These are phyloP conservation scores for Arctium minus DNA, from an alignment of 129 eudicot species.

Conservation along the genomic window DNA sequence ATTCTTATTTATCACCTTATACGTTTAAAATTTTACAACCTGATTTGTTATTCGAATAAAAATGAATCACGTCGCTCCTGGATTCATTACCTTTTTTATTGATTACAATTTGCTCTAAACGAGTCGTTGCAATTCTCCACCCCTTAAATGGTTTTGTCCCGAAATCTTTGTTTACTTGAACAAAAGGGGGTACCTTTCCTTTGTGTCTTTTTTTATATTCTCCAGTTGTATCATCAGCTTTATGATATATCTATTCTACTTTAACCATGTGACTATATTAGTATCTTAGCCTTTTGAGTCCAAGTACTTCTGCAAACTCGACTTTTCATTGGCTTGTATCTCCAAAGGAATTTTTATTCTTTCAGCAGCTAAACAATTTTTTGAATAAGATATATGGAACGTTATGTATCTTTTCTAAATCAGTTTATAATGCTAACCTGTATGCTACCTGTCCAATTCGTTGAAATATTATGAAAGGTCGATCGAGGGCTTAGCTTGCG, in stretches of 20 bases:
- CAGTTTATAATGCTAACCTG: not conserved
- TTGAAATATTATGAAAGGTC: not conserved
- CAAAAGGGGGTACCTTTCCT: not conserved
- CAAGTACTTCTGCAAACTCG: too few species aligned
- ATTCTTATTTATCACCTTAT: too few species aligned
- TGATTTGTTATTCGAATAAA: not conserved
- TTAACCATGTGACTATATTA: not conserved
- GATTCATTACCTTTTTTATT: not conserved
- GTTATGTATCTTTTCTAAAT: too few species aligned
- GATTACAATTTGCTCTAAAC: not conserved
- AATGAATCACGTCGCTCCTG: not conserved
- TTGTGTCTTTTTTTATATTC: not conserved
- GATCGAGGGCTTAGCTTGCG: not conserved
- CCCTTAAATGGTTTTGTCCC: too few species aligned
- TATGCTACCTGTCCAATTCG: not conserved
- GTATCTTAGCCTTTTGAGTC: not conserved
- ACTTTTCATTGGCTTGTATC: too few species aligned
- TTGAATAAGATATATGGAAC: too few species aligned
- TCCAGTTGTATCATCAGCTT: not conserved
- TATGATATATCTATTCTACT: not conserved
- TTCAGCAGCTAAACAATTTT: too few species aligned
- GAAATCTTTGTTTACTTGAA: too few species aligned
- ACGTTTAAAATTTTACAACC: not conserved
- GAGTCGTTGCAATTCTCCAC: not conserved
- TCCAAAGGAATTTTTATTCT: too few species aligned